These are phyloP conservation scores for Termitomyces titanicus DNA, from an alignment of 768 basidiomycete species.

Conservation along the genomic window DNA sequence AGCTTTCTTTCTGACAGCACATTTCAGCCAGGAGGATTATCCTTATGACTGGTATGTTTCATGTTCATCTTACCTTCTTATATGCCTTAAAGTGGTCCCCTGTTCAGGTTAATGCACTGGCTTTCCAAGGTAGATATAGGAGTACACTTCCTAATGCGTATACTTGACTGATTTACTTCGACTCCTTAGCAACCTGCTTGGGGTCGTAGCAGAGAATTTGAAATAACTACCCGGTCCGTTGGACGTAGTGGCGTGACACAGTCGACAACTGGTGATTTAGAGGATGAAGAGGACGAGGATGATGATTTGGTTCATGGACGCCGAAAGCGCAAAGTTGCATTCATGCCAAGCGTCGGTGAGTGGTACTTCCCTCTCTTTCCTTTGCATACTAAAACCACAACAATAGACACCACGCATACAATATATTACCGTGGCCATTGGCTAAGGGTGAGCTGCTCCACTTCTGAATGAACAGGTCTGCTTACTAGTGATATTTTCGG, in stretches of 20 bases:
- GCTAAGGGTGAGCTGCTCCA: constrained; percentile 57
- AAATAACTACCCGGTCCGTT: constrained; percentile 78
- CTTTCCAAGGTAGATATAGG: constrained; percentile 57
- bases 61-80: constrained; percentile 3
- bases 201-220: constrained; percentile 85
- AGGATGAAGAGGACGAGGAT: constrained; percentile 71
- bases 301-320: constrained; percentile 60
- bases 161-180: not conserved
- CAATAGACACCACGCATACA: constrained; percentile 77
- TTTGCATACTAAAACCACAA: constrained; percentile 4
- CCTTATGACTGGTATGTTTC: constrained; percentile 73
- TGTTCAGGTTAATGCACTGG: constrained; percentile 84
- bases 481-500: constrained; percentile 11
- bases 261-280: constrained; percentile 70
- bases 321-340: constrained; percentile 74
- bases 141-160: not conserved
- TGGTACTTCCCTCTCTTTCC: constrained; percentile 14
- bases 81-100: constrained; percentile 1
- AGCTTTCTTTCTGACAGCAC: constrained; percentile 89
- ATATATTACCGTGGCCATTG: constrained; percentile 90
- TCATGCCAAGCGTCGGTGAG: constrained; percentile 81
- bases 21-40: constrained; percentile 85
- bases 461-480: constrained; percentile 10
- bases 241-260: constrained; percentile 63
- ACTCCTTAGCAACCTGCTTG: constrained; percentile 78